Evolutionary conservation across 2,329 filamentous ascomycete species (phyloP), one percentile per base, ranked within the genome.

Genomic region (Exophiala viscosa): DNA sequence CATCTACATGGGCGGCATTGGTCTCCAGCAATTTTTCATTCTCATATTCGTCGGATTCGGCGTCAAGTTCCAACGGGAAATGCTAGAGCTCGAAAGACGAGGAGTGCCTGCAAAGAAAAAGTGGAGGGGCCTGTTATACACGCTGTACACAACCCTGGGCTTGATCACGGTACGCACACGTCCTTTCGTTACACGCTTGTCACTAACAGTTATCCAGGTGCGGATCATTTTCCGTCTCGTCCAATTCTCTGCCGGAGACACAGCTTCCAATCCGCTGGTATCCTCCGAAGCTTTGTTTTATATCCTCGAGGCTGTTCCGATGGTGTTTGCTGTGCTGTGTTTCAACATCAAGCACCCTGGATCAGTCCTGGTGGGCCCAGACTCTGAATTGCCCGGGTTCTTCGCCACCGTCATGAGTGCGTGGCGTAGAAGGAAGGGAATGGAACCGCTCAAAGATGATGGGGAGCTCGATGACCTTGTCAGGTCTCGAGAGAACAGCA

Each of bases 201-300:
- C 20, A 40, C 38, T 18, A 40, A 39, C 36, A 5, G 10, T 11
- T 18, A 14, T 39, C 14, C 35, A 40, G 38, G 14, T 40, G 1
- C 75, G 82, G 18, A 83, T 80, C 46, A 72, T 83, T 48, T 84
- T 75, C 62, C 76, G 81, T 5, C 71, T 79, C 0, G 72, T 81
- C 13, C 80, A 84, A 65, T 83, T 80, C 66, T 83, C 82, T 57
- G 72, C 71, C 46, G 62, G 77, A 11, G 68, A 74, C 0, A 58
- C 65, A 18, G 78, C 83, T 1, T 86, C 85, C 15, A 45, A 33
- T 32, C 28, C 83, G 33, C 74, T 87, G 49, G 73, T 86, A 6
- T 64, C 76, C 9, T 67, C 76, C 20, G 66, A 70, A 18, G 61
- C 70, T 3, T 66, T 64, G 1, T 68, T 74, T 49, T 70, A 74